Evolutionary conservation across 1,139 yeast genomes (phyloP).

Genomic region (Blastobotrys buckinghamii): DNA sequence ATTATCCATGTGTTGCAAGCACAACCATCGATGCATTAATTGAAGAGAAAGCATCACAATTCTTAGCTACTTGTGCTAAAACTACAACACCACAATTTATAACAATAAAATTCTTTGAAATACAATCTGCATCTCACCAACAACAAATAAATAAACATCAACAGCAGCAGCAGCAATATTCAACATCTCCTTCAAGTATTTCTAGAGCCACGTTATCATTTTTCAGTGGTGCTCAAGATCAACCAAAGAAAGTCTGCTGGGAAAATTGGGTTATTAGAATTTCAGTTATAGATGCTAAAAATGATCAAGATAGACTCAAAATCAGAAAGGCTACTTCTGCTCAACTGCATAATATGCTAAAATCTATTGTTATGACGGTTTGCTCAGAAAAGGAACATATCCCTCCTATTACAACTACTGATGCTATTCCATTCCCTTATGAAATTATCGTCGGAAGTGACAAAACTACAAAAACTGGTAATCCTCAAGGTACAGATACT

Average conservation of each 20-base stretch:
- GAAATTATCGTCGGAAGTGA: constrained; percentile 31
- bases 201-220: constrained; percentile 20
- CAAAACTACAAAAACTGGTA: constrained; percentile 11
- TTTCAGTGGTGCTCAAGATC: constrained; percentile 29
- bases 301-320: constrained; percentile 21
- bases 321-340: constrained; percentile 18
- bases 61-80: constrained; percentile 17
- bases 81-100: constrained; percentile 21
- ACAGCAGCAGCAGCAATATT: not conserved
- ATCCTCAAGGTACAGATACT: constrained; percentile 15
- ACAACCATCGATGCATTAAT: constrained; percentile 28
- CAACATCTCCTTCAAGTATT: constrained; percentile 21
- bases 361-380: constrained; percentile 44
- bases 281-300: constrained; percentile 27
- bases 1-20: constrained; percentile 34
- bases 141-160: constrained; percentile 29
- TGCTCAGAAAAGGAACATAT: constrained; percentile 59
- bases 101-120: constrained; percentile 34
- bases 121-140: constrained; percentile 18
- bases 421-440: constrained; percentile 64
- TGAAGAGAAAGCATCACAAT: constrained; percentile 26
- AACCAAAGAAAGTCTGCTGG: constrained; percentile 39
- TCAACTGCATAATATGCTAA: constrained; percentile 40
- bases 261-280: constrained; percentile 44
- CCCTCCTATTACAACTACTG: constrained; percentile 68